phyloP scores from a whole-genome alignment of 805 yeast species.

The Pichia occidentalis region DNA sequence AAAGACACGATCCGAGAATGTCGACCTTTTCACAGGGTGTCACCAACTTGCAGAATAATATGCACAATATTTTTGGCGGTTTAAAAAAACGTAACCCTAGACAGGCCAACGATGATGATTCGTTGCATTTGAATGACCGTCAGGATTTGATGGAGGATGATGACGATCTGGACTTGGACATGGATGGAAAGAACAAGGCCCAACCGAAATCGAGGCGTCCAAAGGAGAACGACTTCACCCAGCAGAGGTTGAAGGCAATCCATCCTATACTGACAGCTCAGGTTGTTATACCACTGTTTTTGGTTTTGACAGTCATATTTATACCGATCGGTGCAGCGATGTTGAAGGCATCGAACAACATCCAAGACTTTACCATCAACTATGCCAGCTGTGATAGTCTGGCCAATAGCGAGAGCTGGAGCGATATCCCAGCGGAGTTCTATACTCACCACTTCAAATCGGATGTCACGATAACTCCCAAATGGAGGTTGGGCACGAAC shows the following conservation, averaged over 20 bases:
- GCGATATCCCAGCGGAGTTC: conserved; percentile 54
- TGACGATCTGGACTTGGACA: conserved; percentile 36
- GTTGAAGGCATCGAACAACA: conserved; percentile 64
- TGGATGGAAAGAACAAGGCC: conserved; percentile 24
- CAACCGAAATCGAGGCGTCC: conserved; percentile 53
- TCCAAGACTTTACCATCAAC: conserved; percentile 70
- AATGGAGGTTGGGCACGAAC: conserved; percentile 54
- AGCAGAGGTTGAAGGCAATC: conserved; percentile 46
- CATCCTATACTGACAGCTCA: conserved; percentile 87
- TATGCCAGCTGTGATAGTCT: conserved; percentile 59
- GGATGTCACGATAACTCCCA: conserved; percentile 37
- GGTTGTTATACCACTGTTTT: conserved; percentile 80
- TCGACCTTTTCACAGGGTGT: conserved; percentile 12
- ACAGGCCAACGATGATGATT: conserved; percentile 12
- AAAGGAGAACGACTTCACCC: conserved; percentile 51
- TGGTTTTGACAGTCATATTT: conserved; percentile 69
- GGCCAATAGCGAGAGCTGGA: conserved; percentile 41
- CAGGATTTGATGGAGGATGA: conserved; percentile 24
- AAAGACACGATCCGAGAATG: too few species aligned
- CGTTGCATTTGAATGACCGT: conserved; percentile 9
- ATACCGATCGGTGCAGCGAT: conserved; percentile 90
- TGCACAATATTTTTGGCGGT: conserved; percentile 13
- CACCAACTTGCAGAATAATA: conserved; percentile 10
- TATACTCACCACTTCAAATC: conserved; percentile 53
- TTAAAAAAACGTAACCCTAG: conserved; percentile 15